A percentile compares a stretch with the other conserved stretches of the same genome.
Conservation (phyloP, 805 yeast genomes). For the Isabelozyma heimii region DNA sequence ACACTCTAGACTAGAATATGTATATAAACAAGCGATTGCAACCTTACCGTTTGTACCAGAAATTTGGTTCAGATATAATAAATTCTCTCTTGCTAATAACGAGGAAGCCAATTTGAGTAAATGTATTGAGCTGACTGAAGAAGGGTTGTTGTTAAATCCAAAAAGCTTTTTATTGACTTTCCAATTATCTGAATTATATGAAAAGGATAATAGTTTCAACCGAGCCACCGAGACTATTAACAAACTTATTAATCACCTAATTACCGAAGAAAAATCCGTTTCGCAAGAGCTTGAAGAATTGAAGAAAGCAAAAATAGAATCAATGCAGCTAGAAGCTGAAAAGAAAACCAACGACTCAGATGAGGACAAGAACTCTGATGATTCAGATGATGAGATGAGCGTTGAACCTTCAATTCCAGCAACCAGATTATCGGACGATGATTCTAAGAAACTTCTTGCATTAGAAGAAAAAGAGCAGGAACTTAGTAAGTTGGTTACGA, state of each 20-base stretch:
- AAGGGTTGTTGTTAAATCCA: constrained; percentile 66
- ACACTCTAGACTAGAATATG: constrained; percentile 61
- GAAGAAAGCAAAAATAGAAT: constrained; percentile 9
- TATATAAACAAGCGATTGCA: constrained; percentile 68
- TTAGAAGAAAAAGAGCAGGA: constrained; percentile 20
- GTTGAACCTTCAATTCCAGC: constrained; percentile 1
- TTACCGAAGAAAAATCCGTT: constrained; percentile 30
- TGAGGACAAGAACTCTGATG: constrained; percentile 5
- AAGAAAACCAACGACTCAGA: constrained; percentile 4
- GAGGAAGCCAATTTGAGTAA: constrained; percentile 39
- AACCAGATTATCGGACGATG: constrained; percentile 14
- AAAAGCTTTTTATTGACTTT: constrained; percentile 64
- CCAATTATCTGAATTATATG: constrained; percentile 68
- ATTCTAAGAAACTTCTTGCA: constrained; percentile 17
- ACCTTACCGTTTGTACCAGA: constrained; percentile 65
- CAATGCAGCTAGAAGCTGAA: constrained; percentile 6
- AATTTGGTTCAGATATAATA: constrained; percentile 67
- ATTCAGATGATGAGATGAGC: constrained; percentile 9
- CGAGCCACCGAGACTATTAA: constrained; percentile 52
- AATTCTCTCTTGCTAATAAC: constrained; percentile 28
- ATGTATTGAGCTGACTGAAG: constrained; percentile 47
- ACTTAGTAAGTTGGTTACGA: constrained; percentile 47
- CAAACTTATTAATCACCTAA: constrained; percentile 46
- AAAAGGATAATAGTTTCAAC: constrained; percentile 50
- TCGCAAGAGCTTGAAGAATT: constrained; percentile 19